Evolutionary conservation across 2,329 filamentous ascomycete species (phyloP).

Genomic region (Verticillium klebahnii): DNA sequence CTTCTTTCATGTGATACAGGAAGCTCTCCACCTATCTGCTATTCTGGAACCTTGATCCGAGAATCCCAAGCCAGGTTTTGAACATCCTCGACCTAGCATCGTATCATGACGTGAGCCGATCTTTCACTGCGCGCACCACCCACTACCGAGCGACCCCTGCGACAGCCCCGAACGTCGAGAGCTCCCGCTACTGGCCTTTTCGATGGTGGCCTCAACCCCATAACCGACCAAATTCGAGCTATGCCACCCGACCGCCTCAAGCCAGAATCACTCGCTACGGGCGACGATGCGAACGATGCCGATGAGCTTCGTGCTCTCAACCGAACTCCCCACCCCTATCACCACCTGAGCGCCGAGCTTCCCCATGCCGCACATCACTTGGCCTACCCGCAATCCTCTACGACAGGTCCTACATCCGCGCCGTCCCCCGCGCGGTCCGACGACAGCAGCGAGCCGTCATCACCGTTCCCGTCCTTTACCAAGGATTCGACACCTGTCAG

Average conservation of each 20-base stretch:
- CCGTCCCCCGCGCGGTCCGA: slow-evolving; percentile 9
- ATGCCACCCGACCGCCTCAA: slow-evolving; percentile 41
- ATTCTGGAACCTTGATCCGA: neutral
- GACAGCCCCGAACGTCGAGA: neutral
- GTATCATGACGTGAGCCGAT: neutral
- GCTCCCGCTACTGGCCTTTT: neutral
- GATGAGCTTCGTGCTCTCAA: slow-evolving; percentile 43
- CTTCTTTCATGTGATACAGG: neutral
- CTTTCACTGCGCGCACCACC: neutral
- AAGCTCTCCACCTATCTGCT: neutral
- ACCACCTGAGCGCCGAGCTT: slow-evolving; percentile 53
- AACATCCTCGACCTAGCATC: neutral
- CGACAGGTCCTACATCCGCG: slow-evolving; percentile 4
- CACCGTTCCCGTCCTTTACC: slow-evolving; percentile 26
- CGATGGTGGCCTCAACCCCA: neutral
- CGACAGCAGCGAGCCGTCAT: slow-evolving; percentile 15
- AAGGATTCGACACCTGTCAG: slow-evolving; percentile 61
- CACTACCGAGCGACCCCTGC: neutral
- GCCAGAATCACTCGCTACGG: slow-evolving; percentile 25
- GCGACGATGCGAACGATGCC: slow-evolving; percentile 27
- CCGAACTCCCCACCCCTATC: slow-evolving; percentile 66
- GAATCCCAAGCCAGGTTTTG: neutral
- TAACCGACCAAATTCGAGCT: slow-evolving; percentile 21
- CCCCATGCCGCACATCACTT: slow-evolving; percentile 42
- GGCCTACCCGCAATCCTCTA: slow-evolving; percentile 9